Percentiles rank a stretch among this genome's conserved stretches.
Conservation (phyloP, 2,329 filamentous ascomycete genomes). For the Diaporthe capsici region DNA sequence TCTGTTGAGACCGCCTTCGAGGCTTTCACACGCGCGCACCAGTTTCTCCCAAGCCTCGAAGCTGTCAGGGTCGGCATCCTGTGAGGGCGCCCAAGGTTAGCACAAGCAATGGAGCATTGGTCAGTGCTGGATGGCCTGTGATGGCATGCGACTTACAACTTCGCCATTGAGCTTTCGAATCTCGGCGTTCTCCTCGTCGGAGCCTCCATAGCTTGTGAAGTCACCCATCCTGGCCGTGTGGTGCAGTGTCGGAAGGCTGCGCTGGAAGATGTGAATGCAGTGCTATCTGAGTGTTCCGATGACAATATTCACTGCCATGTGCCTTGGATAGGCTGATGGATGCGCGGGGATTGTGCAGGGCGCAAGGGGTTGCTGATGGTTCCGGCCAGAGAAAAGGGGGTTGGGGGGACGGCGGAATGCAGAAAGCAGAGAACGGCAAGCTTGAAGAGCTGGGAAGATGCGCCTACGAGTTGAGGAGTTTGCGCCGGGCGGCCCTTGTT, state of each 20-base stretch:
- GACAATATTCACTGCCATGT: slow-evolving; percentile 24
- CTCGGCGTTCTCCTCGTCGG: slow-evolving; percentile 86
- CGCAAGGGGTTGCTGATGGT: slow-evolving; percentile 10
- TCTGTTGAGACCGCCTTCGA: slow-evolving; percentile 94
- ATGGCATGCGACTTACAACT: slow-evolving; percentile 71
- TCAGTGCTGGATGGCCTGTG: neutral
- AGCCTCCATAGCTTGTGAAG: slow-evolving; percentile 77
- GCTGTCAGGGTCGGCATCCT: slow-evolving; percentile 84
- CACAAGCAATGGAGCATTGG: neutral
- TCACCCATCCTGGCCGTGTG: slow-evolving; percentile 71
- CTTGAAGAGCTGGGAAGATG: slow-evolving; percentile 33
- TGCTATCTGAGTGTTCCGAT: neutral
- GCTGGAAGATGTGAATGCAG: slow-evolving; percentile 21
- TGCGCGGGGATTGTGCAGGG: slow-evolving; percentile 7
- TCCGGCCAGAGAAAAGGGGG: slow-evolving; percentile 19
- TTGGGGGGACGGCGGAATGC: slow-evolving; percentile 3
- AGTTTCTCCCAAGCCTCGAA: slow-evolving; percentile 97
- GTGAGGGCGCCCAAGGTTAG: slow-evolving; percentile 39
- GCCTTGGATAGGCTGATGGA: slow-evolving; percentile 25
- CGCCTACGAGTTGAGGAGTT: slow-evolving; percentile 19
- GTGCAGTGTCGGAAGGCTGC: slow-evolving; percentile 34
- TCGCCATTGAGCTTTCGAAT: slow-evolving; percentile 84
- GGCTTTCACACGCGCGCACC: slow-evolving; percentile 82
- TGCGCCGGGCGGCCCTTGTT: slow-evolving; percentile 32
- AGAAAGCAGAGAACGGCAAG: slow-evolving; percentile 25